Evolutionary conservation across 805 yeast genomes (phyloP), one percentile per base, ranked within the genome.

Genomic region (Nakazawaea pomicola): DNA sequence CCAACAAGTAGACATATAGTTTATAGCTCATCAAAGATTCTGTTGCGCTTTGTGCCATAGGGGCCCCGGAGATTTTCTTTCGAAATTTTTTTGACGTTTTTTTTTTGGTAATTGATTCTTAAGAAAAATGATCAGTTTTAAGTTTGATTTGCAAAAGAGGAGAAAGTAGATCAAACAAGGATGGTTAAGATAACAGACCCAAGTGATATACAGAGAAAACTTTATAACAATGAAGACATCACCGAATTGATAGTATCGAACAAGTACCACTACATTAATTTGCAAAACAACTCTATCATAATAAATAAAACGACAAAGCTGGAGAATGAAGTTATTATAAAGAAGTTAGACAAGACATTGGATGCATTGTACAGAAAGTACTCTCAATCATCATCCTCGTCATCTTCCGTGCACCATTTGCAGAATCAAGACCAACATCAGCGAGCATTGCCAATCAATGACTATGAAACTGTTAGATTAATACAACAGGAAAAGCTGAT

Each of bases 401-500:
- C 29, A 14, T n/a, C n/a, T n/a, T n/a, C n/a, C n/a, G n/a, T n/a
- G n/a, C n/a, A n/a, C n/a, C n/a, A n/a, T n/a, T n/a, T n/a, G n/a
- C n/a, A n/a, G n/a, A n/a, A n/a, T n/a, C n/a, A n/a, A n/a, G n/a
- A n/a, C n/a, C n/a, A n/a, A n/a, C n/a, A n/a, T n/a, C 15, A n/a
- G 10, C 30, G n/a, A 11, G 17, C 19, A 14, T 16, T 35, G 19
- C n/a, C n/a, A n/a, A 9, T 38, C 17, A 11, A 31, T 14, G 32
- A 25, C 9, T 40, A 40, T 33, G n/a, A 27, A 12, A 12, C 11
- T 12, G 12, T 40, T 17, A 33, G 38, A 28, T 2, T n/a, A 3
- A 8, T 40, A 12, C 43, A 40, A 34, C 35, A 34, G 10, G 43
- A 40, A 23, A 21, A 23, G 15, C 36, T 40, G 43, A 25, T 40